A percentile compares a stretch with the other conserved stretches of the same genome.
phyloP scores from a whole-genome alignment of 305 asterid genomes.

The Rubia tinctorum region DNA sequence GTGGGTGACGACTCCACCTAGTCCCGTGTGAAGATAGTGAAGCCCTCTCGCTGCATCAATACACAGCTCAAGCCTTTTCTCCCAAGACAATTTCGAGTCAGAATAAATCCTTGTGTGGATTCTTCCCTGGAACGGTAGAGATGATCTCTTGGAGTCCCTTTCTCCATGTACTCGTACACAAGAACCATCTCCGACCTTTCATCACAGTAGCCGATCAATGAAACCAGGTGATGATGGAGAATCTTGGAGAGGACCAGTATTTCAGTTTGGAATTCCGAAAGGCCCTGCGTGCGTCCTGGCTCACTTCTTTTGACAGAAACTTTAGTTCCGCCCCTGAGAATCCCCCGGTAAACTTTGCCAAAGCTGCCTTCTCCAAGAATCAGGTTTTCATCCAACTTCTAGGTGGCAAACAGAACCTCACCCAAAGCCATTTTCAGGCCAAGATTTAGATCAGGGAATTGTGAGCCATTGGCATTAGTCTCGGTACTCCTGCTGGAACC shows the following conservation, averaged over 20 bases:
- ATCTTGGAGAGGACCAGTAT: slow-evolving; percentile 43
- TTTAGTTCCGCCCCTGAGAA: slow-evolving; percentile 30
- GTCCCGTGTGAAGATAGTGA: slow-evolving; percentile 52
- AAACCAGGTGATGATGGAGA: slow-evolving; percentile 51
- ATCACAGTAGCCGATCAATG: slow-evolving; percentile 54
- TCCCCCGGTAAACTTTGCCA: slow-evolving; percentile 58
- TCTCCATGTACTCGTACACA: slow-evolving; percentile 60
- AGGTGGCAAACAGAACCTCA: slow-evolving; percentile 41
- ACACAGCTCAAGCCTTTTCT: slow-evolving; percentile 48
- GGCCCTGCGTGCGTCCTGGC: slow-evolving; percentile 49
- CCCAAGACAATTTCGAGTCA: slow-evolving; percentile 38
- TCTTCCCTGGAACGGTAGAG: slow-evolving; percentile 27
- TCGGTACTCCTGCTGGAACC: slow-evolving; percentile 28
- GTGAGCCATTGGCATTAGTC: slow-evolving; percentile 21
- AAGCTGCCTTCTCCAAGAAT: slow-evolving; percentile 62
- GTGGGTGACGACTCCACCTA: slow-evolving; percentile 39
- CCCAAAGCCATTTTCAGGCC: slow-evolving; percentile 41
- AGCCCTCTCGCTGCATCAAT: slow-evolving; percentile 59
- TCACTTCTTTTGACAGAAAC: slow-evolving; percentile 66
- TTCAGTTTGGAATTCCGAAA: slow-evolving; percentile 51
- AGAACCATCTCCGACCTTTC: slow-evolving; percentile 56
- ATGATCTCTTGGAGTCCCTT: slow-evolving; percentile 57
- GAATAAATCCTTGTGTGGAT: slow-evolving; percentile 6
- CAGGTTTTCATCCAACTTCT: slow-evolving; percentile 26
- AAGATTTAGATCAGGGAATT: slow-evolving; percentile 40